Percentiles rank a stretch among this genome's conserved stretches.
Evolutionary conservation across 1,139 yeast genomes (phyloP).

Genomic region (Schizosaccharomyces versatilis): DNA sequence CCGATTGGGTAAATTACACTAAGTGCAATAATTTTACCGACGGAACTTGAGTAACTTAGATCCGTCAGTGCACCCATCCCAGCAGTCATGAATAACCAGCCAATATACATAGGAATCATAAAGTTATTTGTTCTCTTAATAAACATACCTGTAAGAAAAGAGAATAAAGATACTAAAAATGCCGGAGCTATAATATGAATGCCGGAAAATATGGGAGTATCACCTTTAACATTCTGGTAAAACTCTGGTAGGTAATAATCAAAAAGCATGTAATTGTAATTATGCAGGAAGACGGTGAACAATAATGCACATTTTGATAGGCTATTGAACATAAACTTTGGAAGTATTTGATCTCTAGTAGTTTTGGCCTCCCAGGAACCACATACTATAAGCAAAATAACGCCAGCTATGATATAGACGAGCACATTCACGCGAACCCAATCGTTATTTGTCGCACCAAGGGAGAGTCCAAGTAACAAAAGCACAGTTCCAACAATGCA

Average conservation of each 20-base stretch:
- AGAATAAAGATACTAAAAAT: constrained; percentile 29
- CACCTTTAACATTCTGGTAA: constrained; percentile 32
- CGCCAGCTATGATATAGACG: constrained; percentile 33
- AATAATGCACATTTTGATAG: constrained; percentile 24
- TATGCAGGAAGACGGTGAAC: constrained; percentile 22
- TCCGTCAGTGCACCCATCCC: constrained; percentile 33
- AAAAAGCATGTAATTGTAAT: constrained; percentile 26
- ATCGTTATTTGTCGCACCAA: constrained; percentile 26
- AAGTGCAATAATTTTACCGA: constrained; percentile 27
- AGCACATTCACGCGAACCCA: constrained; percentile 40
- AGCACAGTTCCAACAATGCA: constrained; percentile 26
- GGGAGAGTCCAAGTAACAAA: constrained; percentile 29
- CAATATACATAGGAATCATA: constrained; percentile 27
- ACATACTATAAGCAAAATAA: constrained; percentile 24
- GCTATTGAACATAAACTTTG: constrained; percentile 23
- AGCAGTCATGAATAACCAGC: constrained; percentile 26
- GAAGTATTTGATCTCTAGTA: constrained; percentile 30
- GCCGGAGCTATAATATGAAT: constrained; percentile 34
- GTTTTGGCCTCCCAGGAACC: constrained; percentile 28
- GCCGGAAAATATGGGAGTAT: constrained; percentile 36
- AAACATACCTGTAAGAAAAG: constrained; percentile 27
- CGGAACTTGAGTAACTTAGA: constrained; percentile 20
- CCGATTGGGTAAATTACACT: constrained; percentile 34
- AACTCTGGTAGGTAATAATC: constrained; percentile 31
- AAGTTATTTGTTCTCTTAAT: constrained; percentile 28